Base-by-base conservation (phyloP, 331 rosid genomes). In the Malus hybrid region DNA sequence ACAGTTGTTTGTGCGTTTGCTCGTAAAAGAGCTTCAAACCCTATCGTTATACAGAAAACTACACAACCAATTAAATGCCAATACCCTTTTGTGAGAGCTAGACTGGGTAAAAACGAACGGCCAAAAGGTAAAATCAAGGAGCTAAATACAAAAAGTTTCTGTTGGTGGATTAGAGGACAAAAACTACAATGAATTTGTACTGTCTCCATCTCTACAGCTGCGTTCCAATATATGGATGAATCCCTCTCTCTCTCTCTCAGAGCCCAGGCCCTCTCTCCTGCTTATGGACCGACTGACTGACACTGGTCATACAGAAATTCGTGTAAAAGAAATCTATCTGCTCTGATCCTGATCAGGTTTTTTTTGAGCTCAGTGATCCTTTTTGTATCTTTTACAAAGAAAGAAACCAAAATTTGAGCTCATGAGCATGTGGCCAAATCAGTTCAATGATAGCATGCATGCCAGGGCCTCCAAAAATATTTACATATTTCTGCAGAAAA, bases 141-240 rank as follows among this genome's bases (percentile, higher is more conserved):
- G 78, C 32, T n/a, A 74, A 48, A 64, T 18, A 28, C 18, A 12
- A 74, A 28, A 74, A 20, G 33, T 42, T 7, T 18, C 2, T 31
- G 52, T 31, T 77, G 77, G 83, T 55, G 63, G 62, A n/a, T 63
- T 46, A 77, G 67, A 69, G 28, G 81, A 67, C 83, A 76, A 76
- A 78, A 85, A 62, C 56, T 69, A 71, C 74, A 84, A 84, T 82
- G 77, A 75, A 74, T 69, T 42, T 75, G 67, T 59, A 54, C 12
- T 59, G 90, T 82, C 85, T 72, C 73, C 74, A 76, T 80, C 81
- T 74, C 50, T 20, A 13, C 34, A 76, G 62, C 82, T 70, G 9
- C 74, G 28, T 69, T 74, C 75, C 74, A 76, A 75, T 62, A 75
- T 65, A 83, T 84, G 91, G 84, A 87, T 86, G 87, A 83, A 73